Percentiles rank a stretch among this genome's conserved stretches.
phyloP scores from a whole-genome alignment of 73 alveolate genomes.

The Tetrahymena borealis region DNA sequence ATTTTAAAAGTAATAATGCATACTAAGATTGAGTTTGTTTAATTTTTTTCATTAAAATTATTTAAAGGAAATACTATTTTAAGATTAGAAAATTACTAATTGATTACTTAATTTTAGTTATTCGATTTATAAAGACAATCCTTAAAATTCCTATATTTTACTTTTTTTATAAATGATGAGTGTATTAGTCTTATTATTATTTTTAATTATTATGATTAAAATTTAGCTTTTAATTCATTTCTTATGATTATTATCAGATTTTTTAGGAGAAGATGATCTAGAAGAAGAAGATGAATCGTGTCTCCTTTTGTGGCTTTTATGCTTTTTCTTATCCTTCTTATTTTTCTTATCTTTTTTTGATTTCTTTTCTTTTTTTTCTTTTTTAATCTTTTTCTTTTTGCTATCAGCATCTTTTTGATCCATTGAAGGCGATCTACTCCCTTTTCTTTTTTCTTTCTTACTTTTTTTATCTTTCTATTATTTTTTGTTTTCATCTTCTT shows the following conservation, averaged over 20 bases:
- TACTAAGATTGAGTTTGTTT: no score
- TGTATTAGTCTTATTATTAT: no score
- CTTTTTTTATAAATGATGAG: no score
- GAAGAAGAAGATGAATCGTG: background rate
- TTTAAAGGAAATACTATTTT: no score
- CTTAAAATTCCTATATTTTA: no score
- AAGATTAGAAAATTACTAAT: no score
- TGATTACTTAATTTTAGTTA: no score
- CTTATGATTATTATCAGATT: background rate
- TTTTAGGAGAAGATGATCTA: background rate
- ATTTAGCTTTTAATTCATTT: no score
- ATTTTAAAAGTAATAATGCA: no score
- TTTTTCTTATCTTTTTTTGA: slow-evolving; percentile 10
- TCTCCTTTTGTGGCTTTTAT: slow-evolving; percentile 8
- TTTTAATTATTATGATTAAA: background rate
- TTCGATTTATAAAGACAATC: no score
- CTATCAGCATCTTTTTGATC: slow-evolving; percentile 17
- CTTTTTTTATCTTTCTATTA: background rate
- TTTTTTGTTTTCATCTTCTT: slow-evolving; percentile 5
- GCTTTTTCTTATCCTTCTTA: slow-evolving; percentile 7
- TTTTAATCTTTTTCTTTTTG: slow-evolving; percentile 13
- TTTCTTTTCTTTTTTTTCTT: slow-evolving; percentile 21
- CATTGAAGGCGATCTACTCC: background rate
- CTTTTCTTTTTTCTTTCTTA: background rate
- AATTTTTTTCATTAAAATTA: no score